Conservation (phyloP, 352 stramenopile species). For the Phytophthora palmivora region DNA sequence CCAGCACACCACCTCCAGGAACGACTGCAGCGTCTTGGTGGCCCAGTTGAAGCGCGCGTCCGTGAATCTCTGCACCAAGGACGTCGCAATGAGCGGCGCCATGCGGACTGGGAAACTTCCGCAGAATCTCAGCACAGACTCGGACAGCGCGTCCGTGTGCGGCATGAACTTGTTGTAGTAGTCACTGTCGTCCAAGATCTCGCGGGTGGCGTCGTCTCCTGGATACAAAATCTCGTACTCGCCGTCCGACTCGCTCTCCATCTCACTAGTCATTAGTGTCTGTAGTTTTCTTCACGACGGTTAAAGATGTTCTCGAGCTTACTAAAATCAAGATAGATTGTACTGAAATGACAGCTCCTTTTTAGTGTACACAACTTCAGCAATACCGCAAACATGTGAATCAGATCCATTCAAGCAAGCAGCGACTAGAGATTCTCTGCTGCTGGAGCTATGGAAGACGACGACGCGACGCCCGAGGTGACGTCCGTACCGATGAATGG, state of each 20-base stretch:
- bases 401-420: constrained; percentile 9
- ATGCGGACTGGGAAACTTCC: constrained; percentile 67
- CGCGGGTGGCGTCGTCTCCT: constrained; percentile 46
- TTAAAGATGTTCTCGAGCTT: constrained; percentile 8
- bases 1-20: constrained; percentile 82
- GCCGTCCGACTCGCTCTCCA: constrained; percentile 41
- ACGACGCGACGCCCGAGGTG: constrained; percentile 39
- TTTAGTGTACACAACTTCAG: constrained; percentile 16
- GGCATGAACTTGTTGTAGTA: constrained; percentile 71
- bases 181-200: constrained; percentile 57
- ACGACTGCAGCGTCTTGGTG: constrained; percentile 86
- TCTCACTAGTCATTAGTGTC: not conserved
- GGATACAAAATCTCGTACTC: constrained; percentile 73
- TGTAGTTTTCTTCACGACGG: constrained; percentile 2
- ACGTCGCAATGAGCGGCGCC: constrained; percentile 45
- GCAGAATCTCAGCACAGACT: constrained; percentile 67
- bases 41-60: constrained; percentile 81
- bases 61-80: constrained; percentile 75
- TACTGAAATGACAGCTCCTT: constrained; percentile 10
- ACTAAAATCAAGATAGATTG: not conserved
- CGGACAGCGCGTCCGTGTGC: constrained; percentile 49
- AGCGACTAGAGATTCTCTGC: not conserved
- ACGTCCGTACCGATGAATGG: constrained; percentile 31
- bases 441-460: constrained; percentile 43
- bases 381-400: not conserved